Evolutionary conservation across 148 eudicot genomes (phyloP).

Genomic region (Camellia lanceoleosa): DNA sequence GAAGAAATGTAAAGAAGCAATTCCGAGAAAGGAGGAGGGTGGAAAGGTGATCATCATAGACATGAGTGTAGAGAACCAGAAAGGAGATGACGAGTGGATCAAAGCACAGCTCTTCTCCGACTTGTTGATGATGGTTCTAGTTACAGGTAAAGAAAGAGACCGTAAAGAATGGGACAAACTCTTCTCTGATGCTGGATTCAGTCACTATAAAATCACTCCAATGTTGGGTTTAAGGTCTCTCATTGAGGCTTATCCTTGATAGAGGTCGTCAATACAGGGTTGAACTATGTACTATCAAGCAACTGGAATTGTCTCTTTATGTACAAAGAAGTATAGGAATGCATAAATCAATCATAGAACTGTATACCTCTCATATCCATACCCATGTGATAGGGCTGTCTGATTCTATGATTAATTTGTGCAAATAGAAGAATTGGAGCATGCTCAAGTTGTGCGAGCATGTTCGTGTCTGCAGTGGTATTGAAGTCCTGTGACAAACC

Average conservation of each 20-base stretch:
- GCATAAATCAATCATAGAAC: no score
- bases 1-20: slow-evolving; percentile 5
- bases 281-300: no score
- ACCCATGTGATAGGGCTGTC: no score
- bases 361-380: no score
- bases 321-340: no score
- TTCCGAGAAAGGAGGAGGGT: slow-evolving; percentile 7
- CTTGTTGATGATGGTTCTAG: slow-evolving; percentile 12
- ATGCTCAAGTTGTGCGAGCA: no score
- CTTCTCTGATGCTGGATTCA: slow-evolving; percentile 6
- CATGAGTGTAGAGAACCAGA: background rate
- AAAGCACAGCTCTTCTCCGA: background rate
- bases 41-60: slow-evolving; percentile 21
- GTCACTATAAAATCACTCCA: slow-evolving; percentile 8
- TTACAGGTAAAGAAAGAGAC: slow-evolving; percentile 10
- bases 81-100: background rate
- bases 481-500: no score
- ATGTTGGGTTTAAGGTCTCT: slow-evolving; percentile 17
- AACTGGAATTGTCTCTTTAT: no score
- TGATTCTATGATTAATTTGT: no score
- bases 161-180: slow-evolving; percentile 18
- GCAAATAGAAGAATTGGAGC: no score
- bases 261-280: no score
- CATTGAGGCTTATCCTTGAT: slow-evolving; percentile 15
- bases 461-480: no score